These are phyloP conservation scores for Pterula multifida DNA, from an alignment of 1,284 basidiomycete species.

Conservation along the genomic window DNA sequence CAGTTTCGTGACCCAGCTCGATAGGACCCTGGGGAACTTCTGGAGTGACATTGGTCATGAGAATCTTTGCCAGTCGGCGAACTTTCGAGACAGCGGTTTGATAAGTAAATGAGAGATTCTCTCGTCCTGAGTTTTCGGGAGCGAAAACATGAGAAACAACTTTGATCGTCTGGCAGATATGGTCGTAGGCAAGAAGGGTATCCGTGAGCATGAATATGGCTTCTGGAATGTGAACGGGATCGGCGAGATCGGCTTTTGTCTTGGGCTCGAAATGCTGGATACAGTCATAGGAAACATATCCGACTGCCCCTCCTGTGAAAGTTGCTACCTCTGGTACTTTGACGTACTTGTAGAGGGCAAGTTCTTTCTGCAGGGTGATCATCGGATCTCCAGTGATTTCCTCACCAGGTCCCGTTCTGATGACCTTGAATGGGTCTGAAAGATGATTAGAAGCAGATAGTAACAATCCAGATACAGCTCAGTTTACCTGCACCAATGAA, in stretches of 20 bases:
- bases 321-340: slow-evolving; percentile 86
- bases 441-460: slow-evolving; percentile 7
- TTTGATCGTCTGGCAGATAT: slow-evolving; percentile 91
- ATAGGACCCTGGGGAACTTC: slow-evolving; percentile 62
- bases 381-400: slow-evolving; percentile 85
- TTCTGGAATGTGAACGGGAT: slow-evolving; percentile 82
- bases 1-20: slow-evolving; percentile 55
- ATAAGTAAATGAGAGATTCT: slow-evolving; percentile 70
- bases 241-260: slow-evolving; percentile 62
- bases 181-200: slow-evolving; percentile 92
- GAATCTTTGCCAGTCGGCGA: slow-evolving; percentile 56
- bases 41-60: slow-evolving; percentile 47
- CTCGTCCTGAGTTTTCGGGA: slow-evolving; percentile 49
- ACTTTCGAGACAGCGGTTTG: slow-evolving; percentile 74
- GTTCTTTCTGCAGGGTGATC: slow-evolving; percentile 73
- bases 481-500: slow-evolving; percentile 87
- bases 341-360: slow-evolving; percentile 82
- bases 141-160: slow-evolving; percentile 93
- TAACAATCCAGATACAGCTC: slow-evolving; percentile 2
- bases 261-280: slow-evolving; percentile 96
- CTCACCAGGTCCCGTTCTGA: slow-evolving; percentile 81
- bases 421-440: slow-evolving; percentile 83
- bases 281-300: slow-evolving; percentile 95
- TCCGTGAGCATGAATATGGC: slow-evolving; percentile 96
- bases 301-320: slow-evolving; percentile 96